phyloP scores from a whole-genome alignment of 192 early-diverging fungal species.

The Coemansia sp. region DNA sequence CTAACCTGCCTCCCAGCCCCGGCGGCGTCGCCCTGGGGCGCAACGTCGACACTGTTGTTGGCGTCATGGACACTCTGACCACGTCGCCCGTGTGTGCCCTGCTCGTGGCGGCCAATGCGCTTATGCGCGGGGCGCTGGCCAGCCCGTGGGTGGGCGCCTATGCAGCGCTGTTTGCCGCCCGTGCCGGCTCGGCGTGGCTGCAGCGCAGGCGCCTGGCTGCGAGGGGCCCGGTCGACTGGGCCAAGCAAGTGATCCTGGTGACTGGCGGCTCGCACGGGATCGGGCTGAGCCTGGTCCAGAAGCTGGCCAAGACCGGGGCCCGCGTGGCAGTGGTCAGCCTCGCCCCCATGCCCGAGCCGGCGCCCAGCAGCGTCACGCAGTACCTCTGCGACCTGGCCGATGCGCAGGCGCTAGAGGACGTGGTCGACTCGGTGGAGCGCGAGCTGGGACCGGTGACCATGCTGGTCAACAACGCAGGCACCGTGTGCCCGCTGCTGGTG shows the following conservation, averaged over 20 bases:
- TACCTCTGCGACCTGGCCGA: conserved; percentile 46
- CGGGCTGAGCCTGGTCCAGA: conserved; percentile 30
- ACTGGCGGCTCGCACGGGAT: conserved; percentile 49
- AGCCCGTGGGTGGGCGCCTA: conserved; percentile 16
- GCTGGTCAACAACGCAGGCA: conserved; percentile 81
- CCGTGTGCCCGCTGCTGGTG: conserved; percentile 59
- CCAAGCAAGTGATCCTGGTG: conserved; percentile 30
- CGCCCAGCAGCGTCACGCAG: conserved; percentile 2
- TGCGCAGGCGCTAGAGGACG: conserved; percentile 6
- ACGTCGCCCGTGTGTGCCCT: conserved; percentile 13
- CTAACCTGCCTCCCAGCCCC: background rate
- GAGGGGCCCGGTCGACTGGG: conserved; percentile 24
- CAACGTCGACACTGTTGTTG: conserved; percentile 34
- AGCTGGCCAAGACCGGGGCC: conserved; percentile 9
- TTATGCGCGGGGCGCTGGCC: background rate
- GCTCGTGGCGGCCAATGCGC: conserved; percentile 8
- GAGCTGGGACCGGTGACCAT: conserved; percentile 72
- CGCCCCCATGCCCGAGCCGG: conserved; percentile 6
- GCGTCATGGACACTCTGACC: background rate
- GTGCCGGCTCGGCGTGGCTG: background rate
- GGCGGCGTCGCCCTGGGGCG: conserved; percentile 13
- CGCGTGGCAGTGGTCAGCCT: conserved; percentile 41
- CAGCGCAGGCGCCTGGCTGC: background rate
- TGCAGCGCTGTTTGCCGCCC: conserved; percentile 8
- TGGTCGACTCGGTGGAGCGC: conserved; percentile 11